Evolutionary conservation across 257 asterid species (phyloP), one percentile per base, ranked within the genome.

Genomic region (Lycium ferocissimum): DNA sequence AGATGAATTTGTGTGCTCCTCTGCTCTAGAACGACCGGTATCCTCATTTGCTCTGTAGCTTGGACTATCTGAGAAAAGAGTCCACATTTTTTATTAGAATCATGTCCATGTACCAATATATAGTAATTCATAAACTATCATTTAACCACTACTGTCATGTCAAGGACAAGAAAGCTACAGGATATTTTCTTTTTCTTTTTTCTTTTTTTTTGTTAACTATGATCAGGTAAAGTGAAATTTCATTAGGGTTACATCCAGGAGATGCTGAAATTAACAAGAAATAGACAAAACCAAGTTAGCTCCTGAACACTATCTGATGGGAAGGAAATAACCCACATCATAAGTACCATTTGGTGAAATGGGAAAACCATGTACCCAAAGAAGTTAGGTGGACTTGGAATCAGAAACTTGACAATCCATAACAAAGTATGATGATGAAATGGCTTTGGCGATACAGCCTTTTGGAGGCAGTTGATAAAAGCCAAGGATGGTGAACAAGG

Each of bases 1-100:
- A 89, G 89, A 86, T 81, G 91, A 87, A 82, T 86, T 82, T 61
- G 71, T 87, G 81, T 86, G 90, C 40, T 90, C 93, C 83, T 92
- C 93, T 79, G 86, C 91, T 75, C 89, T 91, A 83, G 91, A 90
- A 89, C 80, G 92, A 87, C 88, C 83, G 43, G 91, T 82, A 87
- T 88, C 93, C 86, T 90, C 96, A 85, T 86, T 86, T 51, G 85
- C 90, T 88, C 88, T 71, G 81, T 84, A 89, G 80, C 78, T 83
- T 83, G 92, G 94, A 87, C 86, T 88, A 69, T 22, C 99, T 94
- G 88, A 26, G 79, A 92, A 70, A 87, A 76, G 82, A 54, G 88
- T 79, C 75, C 80, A 80, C 78, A 56, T 57, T 75, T 86, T 82
- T 71, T 80, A 84, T 45, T 88, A 51, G 54, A 85, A 87, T 89